Percentiles rank a stretch among this genome's conserved stretches.
Conservation (phyloP, 257 asterid species). For the Solanum paucissectum region DNA sequence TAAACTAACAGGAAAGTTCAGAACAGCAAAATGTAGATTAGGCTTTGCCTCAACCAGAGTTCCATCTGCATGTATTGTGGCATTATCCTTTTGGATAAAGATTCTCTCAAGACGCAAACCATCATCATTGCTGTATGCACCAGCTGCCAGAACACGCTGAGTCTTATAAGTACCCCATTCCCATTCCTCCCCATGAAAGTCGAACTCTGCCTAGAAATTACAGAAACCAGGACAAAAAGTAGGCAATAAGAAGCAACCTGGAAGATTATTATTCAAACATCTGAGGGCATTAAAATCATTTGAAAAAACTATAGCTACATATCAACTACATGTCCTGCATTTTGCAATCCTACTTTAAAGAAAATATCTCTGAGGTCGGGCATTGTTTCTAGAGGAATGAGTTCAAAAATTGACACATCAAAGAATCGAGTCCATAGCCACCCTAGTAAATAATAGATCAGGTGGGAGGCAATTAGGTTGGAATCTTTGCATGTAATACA, state of each 20-base stretch:
- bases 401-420: background rate
- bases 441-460: background rate
- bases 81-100: conserved; percentile 92
- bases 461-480: background rate
- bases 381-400: background rate
- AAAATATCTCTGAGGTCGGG: background rate
- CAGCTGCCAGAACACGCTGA: conserved; percentile 94
- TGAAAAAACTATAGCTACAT: background rate
- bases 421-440: background rate
- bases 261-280: background rate
- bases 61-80: conserved; percentile 98
- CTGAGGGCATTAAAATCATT: background rate
- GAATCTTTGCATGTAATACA: background rate
- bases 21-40: conserved; percentile 90
- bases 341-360: background rate
- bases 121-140: conserved; percentile 87
- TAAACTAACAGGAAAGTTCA: conserved; percentile 88
- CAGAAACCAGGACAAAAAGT: background rate
- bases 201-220: conserved; percentile 70
- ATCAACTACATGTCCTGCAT: background rate
- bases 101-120: conserved; percentile 96
- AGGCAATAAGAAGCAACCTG: background rate
- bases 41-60: conserved; percentile 91
- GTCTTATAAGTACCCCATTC: conserved; percentile 97
- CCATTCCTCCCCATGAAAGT: conserved; percentile 98